These are phyloP conservation scores for Luffa aegyptiaca DNA, from an alignment of 306 rosid genomes.

Conservation along the genomic window DNA sequence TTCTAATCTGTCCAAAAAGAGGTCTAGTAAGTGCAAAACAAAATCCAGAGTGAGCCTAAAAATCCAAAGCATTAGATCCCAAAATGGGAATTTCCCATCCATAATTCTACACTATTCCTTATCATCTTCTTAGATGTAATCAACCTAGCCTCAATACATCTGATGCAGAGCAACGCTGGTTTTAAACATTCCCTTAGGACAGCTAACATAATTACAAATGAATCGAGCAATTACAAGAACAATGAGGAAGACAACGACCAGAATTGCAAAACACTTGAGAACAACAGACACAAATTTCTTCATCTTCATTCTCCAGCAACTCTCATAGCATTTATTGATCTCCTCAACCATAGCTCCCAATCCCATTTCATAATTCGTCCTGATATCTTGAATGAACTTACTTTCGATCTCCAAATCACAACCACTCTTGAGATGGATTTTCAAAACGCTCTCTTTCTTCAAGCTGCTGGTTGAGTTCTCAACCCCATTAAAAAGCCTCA, in stretches of 20 bases:
- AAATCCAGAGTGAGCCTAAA: too few relatives aligned
- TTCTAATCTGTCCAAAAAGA: too few relatives aligned
- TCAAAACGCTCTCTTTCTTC: neutral
- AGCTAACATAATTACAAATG: neutral
- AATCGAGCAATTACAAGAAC: neutral
- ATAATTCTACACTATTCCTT: neutral
- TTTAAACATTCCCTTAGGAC: neutral
- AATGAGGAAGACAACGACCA: neutral
- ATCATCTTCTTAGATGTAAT: neutral
- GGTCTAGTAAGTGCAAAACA: too few relatives aligned
- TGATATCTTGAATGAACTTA: neutral
- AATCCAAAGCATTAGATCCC: too few relatives aligned
- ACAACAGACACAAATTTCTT: neutral
- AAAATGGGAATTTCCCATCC: neutral
- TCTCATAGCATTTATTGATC: neutral
- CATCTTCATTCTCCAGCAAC: neutral
- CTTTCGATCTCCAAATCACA: neutral
- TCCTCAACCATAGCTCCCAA: neutral
- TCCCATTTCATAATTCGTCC: neutral
- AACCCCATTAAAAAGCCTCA: neutral
- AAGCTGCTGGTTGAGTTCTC: neutral
- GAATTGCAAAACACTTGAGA: neutral
- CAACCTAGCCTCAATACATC: neutral
- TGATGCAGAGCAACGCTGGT: neutral
- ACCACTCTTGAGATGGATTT: neutral